These are phyloP conservation scores for Ganoderma sp. DNA, from an alignment of 1,284 basidiomycete species.

Conservation along the genomic window DNA sequence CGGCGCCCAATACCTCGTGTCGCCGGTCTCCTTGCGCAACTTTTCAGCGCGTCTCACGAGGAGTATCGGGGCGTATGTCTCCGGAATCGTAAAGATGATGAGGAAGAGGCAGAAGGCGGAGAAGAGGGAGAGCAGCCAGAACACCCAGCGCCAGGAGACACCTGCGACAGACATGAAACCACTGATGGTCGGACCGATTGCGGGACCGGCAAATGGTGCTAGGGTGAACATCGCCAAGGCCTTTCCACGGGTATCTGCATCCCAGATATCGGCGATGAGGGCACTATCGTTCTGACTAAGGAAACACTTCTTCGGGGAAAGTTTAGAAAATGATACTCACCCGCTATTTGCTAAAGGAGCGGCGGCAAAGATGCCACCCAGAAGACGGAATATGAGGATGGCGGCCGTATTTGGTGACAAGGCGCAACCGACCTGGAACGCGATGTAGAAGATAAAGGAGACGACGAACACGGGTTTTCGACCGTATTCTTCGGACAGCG, in stretches of 20 bases:
- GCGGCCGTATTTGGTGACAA: conserved; percentile 61
- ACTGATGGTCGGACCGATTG: conserved; percentile 69
- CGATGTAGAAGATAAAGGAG: conserved; percentile 38
- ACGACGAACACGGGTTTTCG: conserved; percentile 71
- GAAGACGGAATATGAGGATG: conserved; percentile 69
- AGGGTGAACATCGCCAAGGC: conserved; percentile 45
- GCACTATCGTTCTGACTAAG: conserved; percentile 31
- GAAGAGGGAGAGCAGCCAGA: conserved; percentile 78
- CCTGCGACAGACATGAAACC: conserved; percentile 59
- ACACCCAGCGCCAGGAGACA: conserved; percentile 75
- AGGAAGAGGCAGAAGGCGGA: conserved; percentile 54
- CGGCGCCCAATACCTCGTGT: conserved; percentile 57
- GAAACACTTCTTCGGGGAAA: neutral
- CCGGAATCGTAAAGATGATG: conserved; percentile 74
- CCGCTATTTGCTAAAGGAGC: conserved; percentile 49
- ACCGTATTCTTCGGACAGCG: conserved; percentile 63
- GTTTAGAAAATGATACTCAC: conserved; percentile 19
- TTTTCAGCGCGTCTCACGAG: conserved; percentile 45
- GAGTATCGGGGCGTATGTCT: conserved; percentile 67
- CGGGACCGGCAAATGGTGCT: conserved; percentile 79
- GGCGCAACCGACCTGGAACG: conserved; percentile 71
- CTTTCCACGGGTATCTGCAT: conserved; percentile 44
- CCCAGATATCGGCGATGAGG: conserved; percentile 45
- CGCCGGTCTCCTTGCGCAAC: conserved; percentile 54
- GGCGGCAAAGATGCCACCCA: conserved; percentile 63